Percentiles rank a stretch among this genome's conserved stretches.
Conservation (phyloP, 1,284 basidiomycete species). For the Lignosus rhinocerotis region DNA sequence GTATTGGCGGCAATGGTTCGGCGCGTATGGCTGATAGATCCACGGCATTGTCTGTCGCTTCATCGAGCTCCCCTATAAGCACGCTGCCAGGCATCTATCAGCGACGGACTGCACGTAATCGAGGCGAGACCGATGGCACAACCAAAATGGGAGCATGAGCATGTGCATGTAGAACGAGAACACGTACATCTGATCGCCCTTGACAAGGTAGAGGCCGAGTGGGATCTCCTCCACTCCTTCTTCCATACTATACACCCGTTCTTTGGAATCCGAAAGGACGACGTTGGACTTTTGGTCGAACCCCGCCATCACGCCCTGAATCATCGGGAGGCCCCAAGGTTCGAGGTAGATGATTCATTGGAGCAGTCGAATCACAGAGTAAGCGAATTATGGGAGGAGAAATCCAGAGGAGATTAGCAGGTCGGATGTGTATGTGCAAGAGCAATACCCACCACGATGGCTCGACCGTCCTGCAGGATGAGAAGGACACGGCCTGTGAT, state of each 20-base stretch:
- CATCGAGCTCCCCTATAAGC: constrained; percentile 90
- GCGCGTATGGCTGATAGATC: constrained; percentile 84
- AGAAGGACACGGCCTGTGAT: constrained; percentile 78
- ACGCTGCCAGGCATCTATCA: constrained; percentile 49
- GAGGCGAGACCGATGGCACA: neutral
- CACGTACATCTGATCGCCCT: constrained; percentile 95
- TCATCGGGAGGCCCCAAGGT: no score
- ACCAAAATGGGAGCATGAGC: neutral
- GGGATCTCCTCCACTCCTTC: constrained; percentile 94
- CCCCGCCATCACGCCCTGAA: constrained; percentile 84
- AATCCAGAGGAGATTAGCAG: neutral
- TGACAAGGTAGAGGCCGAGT: constrained; percentile 94
- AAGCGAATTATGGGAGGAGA: no score
- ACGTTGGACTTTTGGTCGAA: constrained; percentile 94
- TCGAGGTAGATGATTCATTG: no score
- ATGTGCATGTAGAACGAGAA: neutral
- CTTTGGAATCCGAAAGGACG: constrained; percentile 88
- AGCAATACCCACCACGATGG: constrained; percentile 67
- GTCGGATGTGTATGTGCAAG: neutral
- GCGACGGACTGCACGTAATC: neutral
- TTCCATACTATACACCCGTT: constrained; percentile 88
- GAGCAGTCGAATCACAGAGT: neutral
- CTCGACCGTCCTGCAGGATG: constrained; percentile 88
- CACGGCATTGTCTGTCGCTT: constrained; percentile 76
- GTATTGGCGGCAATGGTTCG: constrained; percentile 83